These are phyloP conservation scores for Adenanthera pavonina DNA, from an alignment of 306 rosid genomes.

Conservation along the genomic window DNA sequence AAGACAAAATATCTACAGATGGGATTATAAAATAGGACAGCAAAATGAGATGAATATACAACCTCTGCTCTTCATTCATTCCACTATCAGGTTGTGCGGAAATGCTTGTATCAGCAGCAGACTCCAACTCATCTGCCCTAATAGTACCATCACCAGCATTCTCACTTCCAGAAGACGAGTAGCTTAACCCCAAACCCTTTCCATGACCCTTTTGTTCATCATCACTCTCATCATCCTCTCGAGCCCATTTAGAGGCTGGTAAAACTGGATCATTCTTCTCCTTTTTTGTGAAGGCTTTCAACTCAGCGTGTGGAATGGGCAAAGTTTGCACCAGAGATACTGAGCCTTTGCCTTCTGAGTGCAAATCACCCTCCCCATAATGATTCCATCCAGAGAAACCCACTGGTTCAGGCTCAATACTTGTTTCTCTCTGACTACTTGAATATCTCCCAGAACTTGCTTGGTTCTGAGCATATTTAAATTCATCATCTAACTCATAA, in stretches of 20 bases:
- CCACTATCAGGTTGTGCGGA: conserved; percentile 72
- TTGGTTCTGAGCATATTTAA: conserved; percentile 73
- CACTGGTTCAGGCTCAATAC: conserved; percentile 67
- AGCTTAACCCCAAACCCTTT: conserved; percentile 82
- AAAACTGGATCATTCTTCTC: conserved; percentile 85
- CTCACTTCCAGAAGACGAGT: conserved; percentile 98
- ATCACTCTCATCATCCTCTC: conserved; percentile 96
- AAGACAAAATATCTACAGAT: conserved; percentile 7
- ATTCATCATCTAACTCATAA: conserved; percentile 81
- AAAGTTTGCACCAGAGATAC: conserved; percentile 62
- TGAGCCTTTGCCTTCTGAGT: conserved; percentile 58
- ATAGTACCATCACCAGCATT: conserved; percentile 71
- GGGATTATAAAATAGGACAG: conserved; percentile 29
- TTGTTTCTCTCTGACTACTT: conserved; percentile 60
- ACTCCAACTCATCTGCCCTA: conserved; percentile 76
- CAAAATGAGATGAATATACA: conserved; percentile 32
- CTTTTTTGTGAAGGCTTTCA: conserved; percentile 69
- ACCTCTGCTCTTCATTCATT: conserved; percentile 96
- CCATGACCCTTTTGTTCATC: conserved; percentile 71
- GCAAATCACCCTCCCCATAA: conserved; percentile 61
- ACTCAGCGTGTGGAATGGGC: conserved; percentile 76
- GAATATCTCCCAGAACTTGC: conserved; percentile 74
- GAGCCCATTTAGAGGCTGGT: conserved; percentile 97
- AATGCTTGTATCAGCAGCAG: conserved; percentile 67
- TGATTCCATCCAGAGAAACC: conserved; percentile 77